phyloP scores from a whole-genome alignment of 306 rosid genomes.

The Delonix regia region DNA sequence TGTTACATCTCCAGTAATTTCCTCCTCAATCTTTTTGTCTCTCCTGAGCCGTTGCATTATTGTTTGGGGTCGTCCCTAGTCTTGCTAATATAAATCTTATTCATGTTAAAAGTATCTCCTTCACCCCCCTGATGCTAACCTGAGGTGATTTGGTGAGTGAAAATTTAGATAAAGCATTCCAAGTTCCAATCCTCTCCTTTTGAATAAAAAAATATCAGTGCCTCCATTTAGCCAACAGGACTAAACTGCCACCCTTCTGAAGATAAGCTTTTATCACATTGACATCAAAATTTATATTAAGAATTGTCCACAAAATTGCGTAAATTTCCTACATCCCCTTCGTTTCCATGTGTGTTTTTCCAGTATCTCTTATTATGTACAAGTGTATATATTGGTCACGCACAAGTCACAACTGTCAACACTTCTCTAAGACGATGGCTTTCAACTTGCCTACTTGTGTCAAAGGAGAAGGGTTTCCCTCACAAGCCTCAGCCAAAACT shows the following conservation, averaged over 20 bases:
- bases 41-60: no score
- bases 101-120: no score
- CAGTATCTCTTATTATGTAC: constrained; percentile 22
- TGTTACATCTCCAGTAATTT: no score
- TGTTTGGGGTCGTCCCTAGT: no score
- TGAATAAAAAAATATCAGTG: no score
- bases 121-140: no score
- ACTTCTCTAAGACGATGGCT: constrained; percentile 38
- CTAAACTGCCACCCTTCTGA: background rate
- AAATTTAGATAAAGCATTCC: no score
- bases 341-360: background rate
- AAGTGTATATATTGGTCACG: background rate
- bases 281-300: constrained; percentile 1
- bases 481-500: constrained; percentile 71
- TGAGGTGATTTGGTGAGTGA: no score
- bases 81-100: no score
- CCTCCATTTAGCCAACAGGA: background rate
- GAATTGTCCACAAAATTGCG: background rate
- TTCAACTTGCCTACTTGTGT: constrained; percentile 58
- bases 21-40: no score
- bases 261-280: background rate
- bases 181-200: no score
- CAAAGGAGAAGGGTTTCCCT: constrained; percentile 75
- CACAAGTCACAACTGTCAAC: constrained; percentile 15
- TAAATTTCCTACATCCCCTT: background rate